Conservation (phyloP, 2,329 filamentous ascomycete species). For the Colletotrichum tamarilloi region DNA sequence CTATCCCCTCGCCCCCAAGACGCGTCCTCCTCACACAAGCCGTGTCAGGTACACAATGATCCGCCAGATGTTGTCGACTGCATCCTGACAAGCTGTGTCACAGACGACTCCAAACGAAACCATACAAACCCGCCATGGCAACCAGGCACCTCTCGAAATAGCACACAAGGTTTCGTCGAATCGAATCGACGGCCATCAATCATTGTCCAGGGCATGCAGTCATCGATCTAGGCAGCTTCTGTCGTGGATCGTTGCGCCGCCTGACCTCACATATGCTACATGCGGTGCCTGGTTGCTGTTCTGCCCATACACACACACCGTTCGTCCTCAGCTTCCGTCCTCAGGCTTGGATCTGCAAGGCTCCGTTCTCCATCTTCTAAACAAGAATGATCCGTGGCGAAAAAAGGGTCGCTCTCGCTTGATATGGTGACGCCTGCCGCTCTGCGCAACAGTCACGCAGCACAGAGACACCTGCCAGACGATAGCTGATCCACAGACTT, state of each 20-base stretch:
- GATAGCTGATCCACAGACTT: background rate
- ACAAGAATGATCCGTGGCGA: slow-evolving; percentile 22
- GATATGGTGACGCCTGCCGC: slow-evolving; percentile 1
- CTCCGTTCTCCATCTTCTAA: background rate
- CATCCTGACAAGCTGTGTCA: slow-evolving; percentile 7
- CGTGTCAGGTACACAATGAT: slow-evolving; percentile 24
- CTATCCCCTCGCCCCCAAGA: background rate
- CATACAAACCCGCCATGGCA: background rate
- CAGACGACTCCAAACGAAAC: slow-evolving; percentile 22
- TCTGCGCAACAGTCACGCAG: background rate
- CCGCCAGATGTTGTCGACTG: slow-evolving; percentile 11
- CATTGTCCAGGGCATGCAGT: slow-evolving; percentile 8
- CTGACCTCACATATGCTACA: slow-evolving; percentile 11
- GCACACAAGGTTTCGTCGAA: background rate
- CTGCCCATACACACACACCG: slow-evolving; percentile 1
- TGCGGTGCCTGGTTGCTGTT: background rate
- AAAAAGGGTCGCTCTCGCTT: background rate
- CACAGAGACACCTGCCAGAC: slow-evolving; percentile 3
- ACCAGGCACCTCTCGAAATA: background rate
- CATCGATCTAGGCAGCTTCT: background rate
- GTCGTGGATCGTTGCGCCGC: slow-evolving; percentile 20
- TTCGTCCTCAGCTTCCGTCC: background rate
- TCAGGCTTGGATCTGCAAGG: slow-evolving; percentile 22
- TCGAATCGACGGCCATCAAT: background rate
- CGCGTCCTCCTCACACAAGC: slow-evolving; percentile 8